Evolutionary conservation across 169 alveolate species (phyloP), one percentile per base, ranked within the genome.

Genomic region (Theileria parva): DNA sequence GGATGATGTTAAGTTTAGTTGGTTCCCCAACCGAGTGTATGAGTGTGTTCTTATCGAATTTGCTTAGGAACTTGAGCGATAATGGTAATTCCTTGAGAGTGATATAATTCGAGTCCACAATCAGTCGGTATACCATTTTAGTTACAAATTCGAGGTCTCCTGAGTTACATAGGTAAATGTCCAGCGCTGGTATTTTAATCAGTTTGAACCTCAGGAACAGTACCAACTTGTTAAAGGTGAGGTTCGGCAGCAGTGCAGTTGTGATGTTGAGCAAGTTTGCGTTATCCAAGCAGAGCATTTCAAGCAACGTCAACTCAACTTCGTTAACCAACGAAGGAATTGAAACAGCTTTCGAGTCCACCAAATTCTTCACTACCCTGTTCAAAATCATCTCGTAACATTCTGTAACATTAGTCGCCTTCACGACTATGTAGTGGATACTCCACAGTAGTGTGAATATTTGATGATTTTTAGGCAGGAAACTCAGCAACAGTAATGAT

Each of bases 381-480:
- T 81, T 87, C 30, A 88, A 79, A 51, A 91, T 69, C 59, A 87
- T 63, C 86, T 91, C 91, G 30, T 80, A 83, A 0, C 88, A 74
- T 51, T 91, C 95, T 66, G 86, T 61, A 64, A 79, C 72, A 79
- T 87, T 83, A 19, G 80, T 80, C 50, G 93, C 89, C 64, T 85
- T 75, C 76, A 83, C 81, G 65, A 86, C 70, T 77, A 91, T 60
- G 86, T 75, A 80, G 44, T 85, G 70, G 77, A 91, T 84, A 34
- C 86, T 57, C 86, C 92, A 85, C 53, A 89, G 85, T 63, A 91
- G 77, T 28, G 91, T 64, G 77, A 91, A 91, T 32, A 91, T 64
- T 57, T 80, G 79, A 44, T 91, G 92, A 70, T 91, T 73, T 12
- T 86, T 73, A 44, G 93, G 88, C 30, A 91, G 86, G 61, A 84